Evolutionary conservation across 2,329 filamentous ascomycete species (phyloP), one percentile per base, ranked within the genome.

Genomic region (Talaromyces sp.): DNA sequence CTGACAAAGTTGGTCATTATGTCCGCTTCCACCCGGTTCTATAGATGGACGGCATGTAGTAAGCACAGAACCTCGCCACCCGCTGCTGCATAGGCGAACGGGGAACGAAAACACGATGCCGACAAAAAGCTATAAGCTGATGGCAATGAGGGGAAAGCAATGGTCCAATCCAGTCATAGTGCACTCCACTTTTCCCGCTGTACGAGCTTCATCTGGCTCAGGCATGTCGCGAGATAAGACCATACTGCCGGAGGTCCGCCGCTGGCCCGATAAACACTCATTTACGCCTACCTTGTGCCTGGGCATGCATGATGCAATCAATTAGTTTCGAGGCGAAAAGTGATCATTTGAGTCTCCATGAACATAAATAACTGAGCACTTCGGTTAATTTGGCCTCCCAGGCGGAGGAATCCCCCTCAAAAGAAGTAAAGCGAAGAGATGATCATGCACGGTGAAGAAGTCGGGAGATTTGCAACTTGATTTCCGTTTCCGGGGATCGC

Each of bases 221-320:
- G 20, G 20, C 9, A 14, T 19, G 17, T 19, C 20, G 16, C n/a
- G 22, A 41, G 17, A 47, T 43, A 41, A n/a, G 42, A 35, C 37
- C 14, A 49, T 19, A 9, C 35, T 19, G 11, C 41, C 56, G 53
- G 56, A 56, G 53, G 39, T 44, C 51, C 56, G 56, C 45, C 56
- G 55, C 55, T 35, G 35, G 20, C 39, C 55, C 55, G 55, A 33
- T 41, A 55, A 36, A 44, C 47, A 41, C 48, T 54, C 47, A 32
- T 35, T n/a, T 30, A 52, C 30, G 35, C 13, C 22, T 3, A 30
- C 13, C 13, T 14, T 36, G 30, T 27, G 24, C 22, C 42, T 36
- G 13, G 22, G 43, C 19, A 35, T 14, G 5, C 19, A 22, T 27
- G 30, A 19, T 16, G 37, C 36, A 39, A 33, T 17, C 10, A 30